Evolutionary conservation across 108 stramenopile species (phyloP), one percentile per base, ranked within the genome.

Genomic region (Fragilariopsis cylindrus): DNA sequence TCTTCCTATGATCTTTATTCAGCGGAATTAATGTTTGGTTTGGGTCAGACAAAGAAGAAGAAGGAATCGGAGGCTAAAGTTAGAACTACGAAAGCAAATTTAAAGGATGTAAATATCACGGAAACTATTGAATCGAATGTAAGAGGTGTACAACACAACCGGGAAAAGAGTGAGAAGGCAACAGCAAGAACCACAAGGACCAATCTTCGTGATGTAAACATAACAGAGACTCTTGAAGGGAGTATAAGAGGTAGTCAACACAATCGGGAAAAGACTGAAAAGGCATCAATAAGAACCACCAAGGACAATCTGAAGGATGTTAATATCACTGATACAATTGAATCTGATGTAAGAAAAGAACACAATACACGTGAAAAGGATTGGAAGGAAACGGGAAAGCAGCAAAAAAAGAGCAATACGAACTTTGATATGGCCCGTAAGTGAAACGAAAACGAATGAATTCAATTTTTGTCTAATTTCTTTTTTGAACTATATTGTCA

Each of bases 21-120:
- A 30, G 80, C 80, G 43, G 80, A 81, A 66, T 71, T 81, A 68
- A 81, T 81, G 80, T 81, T 81, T 50, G 74, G 74, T 58, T 56
- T 81, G 39, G 80, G 80, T 42, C 74, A 75, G 55, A 81, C 74
- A 74, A 81, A 81, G 54, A 75, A 75, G 43, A 81, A 81, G 56
- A 79, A 79, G 72, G 69, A 76, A 55, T 62, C 57, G 5, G 67
- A 72, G 21, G 57, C 44, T 1, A 73, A 79, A 21, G 72, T 79
- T 39, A 58, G 44, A 15, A 48, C 57, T n/a, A 73, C 71, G 44
- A 79, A 79, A 58, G 72, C 72, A 4, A 45, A 42, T 7, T 52
- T 72, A 56, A 73, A 73, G 66, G 48, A 67, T 75, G 74, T 75
- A 3, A 75, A 40, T 21, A 79, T 73, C 67, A 79, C 72, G 16